These are phyloP conservation scores for Aspergillus melleus DNA, from an alignment of 2,329 filamentous ascomycete species.

Conservation along the genomic window DNA sequence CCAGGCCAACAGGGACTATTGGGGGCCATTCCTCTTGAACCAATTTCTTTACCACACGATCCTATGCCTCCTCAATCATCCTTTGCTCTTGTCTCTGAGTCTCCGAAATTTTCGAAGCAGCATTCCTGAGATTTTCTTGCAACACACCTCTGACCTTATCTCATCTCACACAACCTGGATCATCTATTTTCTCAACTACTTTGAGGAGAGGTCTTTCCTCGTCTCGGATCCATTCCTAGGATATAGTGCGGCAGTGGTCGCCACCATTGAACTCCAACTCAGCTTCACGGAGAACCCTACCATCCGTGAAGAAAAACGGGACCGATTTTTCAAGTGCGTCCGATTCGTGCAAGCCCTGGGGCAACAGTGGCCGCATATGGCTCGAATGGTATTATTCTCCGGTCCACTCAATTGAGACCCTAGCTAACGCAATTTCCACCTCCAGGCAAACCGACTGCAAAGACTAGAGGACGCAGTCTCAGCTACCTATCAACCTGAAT, in stretches of 20 bases:
- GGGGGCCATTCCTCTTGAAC: constrained; percentile 55
- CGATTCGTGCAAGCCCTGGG: constrained; percentile 46
- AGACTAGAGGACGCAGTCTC: constrained; percentile 47
- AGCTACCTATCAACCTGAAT: constrained; percentile 41
- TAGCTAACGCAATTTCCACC: neutral
- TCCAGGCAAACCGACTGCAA: constrained; percentile 46
- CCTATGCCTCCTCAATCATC: constrained; percentile 55
- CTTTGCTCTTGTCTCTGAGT: constrained; percentile 54
- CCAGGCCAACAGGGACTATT: constrained; percentile 50
- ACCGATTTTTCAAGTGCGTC: constrained; percentile 48
- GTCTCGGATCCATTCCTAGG: constrained; percentile 51
- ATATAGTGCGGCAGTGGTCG: constrained; percentile 54
- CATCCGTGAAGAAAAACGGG: constrained; percentile 44
- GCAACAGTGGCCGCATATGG: constrained; percentile 48
- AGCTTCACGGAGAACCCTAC: constrained; percentile 49
- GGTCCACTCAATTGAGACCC: neutral
- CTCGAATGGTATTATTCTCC: constrained; percentile 39
- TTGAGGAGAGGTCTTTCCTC: constrained; percentile 47
- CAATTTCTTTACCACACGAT: constrained; percentile 57
- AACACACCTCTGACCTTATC: constrained; percentile 55
- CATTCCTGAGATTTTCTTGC: constrained; percentile 56
- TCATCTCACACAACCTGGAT: constrained; percentile 56
- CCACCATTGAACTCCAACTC: constrained; percentile 56
- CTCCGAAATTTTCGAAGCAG: constrained; percentile 54
- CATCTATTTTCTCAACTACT: constrained; percentile 52